Evolutionary conservation across 2,329 filamentous ascomycete species (phyloP).

Genomic region (Blastomyces parvus): DNA sequence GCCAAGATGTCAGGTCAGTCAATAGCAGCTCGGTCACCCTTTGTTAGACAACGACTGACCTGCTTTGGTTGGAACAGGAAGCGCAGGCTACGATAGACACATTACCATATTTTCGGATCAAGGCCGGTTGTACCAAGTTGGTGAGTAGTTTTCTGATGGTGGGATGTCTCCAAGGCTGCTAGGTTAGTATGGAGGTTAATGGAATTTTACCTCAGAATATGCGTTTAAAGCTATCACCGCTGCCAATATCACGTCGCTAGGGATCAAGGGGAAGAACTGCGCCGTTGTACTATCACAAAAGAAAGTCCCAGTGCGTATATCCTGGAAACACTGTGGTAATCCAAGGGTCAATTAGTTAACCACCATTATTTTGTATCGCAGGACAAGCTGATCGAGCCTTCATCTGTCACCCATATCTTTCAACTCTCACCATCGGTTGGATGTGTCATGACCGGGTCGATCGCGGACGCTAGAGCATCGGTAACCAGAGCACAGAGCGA

Average conservation of each 20-base stretch:
- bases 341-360: background rate
- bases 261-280: slow-evolving; percentile 91
- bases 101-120: slow-evolving; percentile 99
- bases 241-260: slow-evolving; percentile 97
- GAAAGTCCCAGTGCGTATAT: slow-evolving; percentile 81
- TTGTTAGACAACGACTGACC: slow-evolving; percentile 20
- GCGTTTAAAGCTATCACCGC: slow-evolving; percentile 99
- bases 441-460: slow-evolving; percentile 97
- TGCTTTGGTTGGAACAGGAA: slow-evolving; percentile 45
- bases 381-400: slow-evolving; percentile 98
- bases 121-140: slow-evolving; percentile 97
- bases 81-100: slow-evolving; percentile 91
- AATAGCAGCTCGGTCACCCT: background rate
- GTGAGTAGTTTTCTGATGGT: slow-evolving; percentile 48
- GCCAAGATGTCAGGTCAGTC: slow-evolving; percentile 38
- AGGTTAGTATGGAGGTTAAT: slow-evolving; percentile 24
- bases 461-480: slow-evolving; percentile 90
- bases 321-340: slow-evolving; percentile 6
- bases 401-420: slow-evolving; percentile 96
- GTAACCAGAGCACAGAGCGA: slow-evolving; percentile 89
- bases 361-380: slow-evolving; percentile 31
- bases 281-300: slow-evolving; percentile 97
- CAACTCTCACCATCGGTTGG: slow-evolving; percentile 91
- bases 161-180: background rate
- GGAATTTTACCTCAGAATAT: slow-evolving; percentile 62